Evolutionary conservation across 139 green algal species (phyloP).

Genomic region (Choricystis sp.): DNA sequence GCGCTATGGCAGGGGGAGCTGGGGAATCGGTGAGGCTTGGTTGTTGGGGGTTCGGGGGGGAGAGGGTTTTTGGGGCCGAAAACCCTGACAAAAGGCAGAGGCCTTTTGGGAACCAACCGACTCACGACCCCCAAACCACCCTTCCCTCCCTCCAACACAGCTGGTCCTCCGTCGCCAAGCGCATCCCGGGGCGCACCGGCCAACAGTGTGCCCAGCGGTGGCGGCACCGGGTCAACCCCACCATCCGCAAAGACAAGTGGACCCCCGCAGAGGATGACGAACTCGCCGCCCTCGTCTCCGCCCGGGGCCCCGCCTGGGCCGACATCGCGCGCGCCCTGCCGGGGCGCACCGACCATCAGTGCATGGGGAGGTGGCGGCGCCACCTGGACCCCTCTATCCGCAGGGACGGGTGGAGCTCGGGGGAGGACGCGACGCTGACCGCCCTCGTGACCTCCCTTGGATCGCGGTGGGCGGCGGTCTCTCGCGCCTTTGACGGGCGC

Average conservation of each 20-base stretch:
- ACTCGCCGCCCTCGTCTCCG: slow-evolving; percentile 33
- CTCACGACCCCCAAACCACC: neutral
- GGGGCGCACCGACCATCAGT: slow-evolving; percentile 77
- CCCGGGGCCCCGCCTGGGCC: slow-evolving; percentile 49
- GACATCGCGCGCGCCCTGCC: slow-evolving; percentile 42
- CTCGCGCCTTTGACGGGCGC: slow-evolving; percentile 31
- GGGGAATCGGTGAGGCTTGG: slow-evolving; percentile 18
- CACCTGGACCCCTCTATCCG: slow-evolving; percentile 66
- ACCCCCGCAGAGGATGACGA: slow-evolving; percentile 41
- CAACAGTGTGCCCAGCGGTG: slow-evolving; percentile 79
- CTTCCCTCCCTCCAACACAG: neutral
- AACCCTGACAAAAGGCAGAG: too few species aligned
- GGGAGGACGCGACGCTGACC: slow-evolving; percentile 43
- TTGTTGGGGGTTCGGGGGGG: slow-evolving; percentile 2
- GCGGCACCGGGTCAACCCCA: slow-evolving; percentile 75
- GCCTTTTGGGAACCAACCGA: too few species aligned
- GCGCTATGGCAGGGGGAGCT: slow-evolving; percentile 38
- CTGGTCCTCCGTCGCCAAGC: slow-evolving; percentile 54
- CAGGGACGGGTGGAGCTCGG: slow-evolving; percentile 26
- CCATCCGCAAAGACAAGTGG: slow-evolving; percentile 67
- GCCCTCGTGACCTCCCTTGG: slow-evolving; percentile 29
- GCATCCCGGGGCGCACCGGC: slow-evolving; percentile 56
- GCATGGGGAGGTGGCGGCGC: slow-evolving; percentile 68
- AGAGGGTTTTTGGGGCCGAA: too few species aligned
- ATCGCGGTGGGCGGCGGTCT: slow-evolving; percentile 44